Conservation (phyloP, 768 basidiomycete species). For the Leucosporidium yakuticum region DNA sequence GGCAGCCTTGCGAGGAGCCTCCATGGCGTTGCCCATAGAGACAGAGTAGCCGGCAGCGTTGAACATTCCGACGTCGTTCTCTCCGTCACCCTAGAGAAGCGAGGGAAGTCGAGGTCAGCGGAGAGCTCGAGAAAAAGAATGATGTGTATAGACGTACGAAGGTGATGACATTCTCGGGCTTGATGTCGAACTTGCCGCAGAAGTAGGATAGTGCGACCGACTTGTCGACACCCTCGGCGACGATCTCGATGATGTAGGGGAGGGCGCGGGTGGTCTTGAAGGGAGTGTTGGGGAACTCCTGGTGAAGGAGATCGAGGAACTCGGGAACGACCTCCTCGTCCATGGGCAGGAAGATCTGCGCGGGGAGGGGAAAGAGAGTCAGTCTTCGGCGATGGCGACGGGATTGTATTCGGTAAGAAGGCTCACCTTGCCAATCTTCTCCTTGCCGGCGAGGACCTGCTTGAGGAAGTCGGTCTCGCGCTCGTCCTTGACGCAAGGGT, state of each 20-base stretch:
- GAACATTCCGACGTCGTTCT: slow-evolving; percentile 36
- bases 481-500: slow-evolving; percentile 34
- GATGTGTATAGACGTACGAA: slow-evolving; percentile 7
- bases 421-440: slow-evolving; percentile 29
- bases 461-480: slow-evolving; percentile 33
- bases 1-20: slow-evolving; percentile 26
- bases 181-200: slow-evolving; percentile 32
- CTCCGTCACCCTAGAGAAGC: slow-evolving; percentile 22
- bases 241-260: slow-evolving; percentile 37
- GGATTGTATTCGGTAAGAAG: too few species aligned
- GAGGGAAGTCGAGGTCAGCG: not conserved
- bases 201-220: slow-evolving; percentile 34
- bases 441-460: slow-evolving; percentile 24
- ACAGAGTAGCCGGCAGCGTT: slow-evolving; percentile 28
- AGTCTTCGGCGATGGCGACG: not conserved
- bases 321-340: slow-evolving; percentile 34
- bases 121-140: not conserved
- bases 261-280: slow-evolving; percentile 37
- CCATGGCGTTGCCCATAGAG: slow-evolving; percentile 34
- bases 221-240: slow-evolving; percentile 35
- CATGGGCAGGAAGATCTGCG: slow-evolving; percentile 37
- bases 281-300: slow-evolving; percentile 26
- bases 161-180: slow-evolving; percentile 33
- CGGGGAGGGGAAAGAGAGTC: not conserved
- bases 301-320: slow-evolving; percentile 30